Evolutionary conservation across 768 basidiomycete species (phyloP).

Genomic region (Leccinellum albellum): DNA sequence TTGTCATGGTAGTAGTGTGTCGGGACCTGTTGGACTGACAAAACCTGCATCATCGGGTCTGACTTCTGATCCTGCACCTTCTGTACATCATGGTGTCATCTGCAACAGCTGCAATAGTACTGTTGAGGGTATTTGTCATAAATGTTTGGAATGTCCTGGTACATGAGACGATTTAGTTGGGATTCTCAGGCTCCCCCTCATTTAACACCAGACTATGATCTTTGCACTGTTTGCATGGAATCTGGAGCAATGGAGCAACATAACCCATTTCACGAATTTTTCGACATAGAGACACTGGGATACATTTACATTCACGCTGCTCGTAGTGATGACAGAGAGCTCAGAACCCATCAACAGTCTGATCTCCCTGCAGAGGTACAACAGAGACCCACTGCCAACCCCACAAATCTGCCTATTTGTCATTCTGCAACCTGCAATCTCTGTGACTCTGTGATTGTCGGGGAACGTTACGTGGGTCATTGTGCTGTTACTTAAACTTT

Average conservation of each 20-base stretch:
- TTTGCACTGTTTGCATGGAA: conserved; percentile 58
- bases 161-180: conserved; percentile 14
- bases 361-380: background rate
- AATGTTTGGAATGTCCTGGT: conserved; percentile 78
- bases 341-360: conserved; percentile 6
- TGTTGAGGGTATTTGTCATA: conserved; percentile 68
- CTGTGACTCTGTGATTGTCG: conserved; percentile 68
- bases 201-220: conserved; percentile 56
- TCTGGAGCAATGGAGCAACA: conserved; percentile 49
- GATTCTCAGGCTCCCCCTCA: conserved; percentile 1
- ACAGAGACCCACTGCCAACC: background rate
- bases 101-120: conserved; percentile 63
- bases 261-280: conserved; percentile 66
- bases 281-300: conserved; percentile 63
- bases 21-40: too few relatives aligned
- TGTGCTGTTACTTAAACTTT: background rate
- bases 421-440: conserved; percentile 75
- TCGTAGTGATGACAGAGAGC: conserved; percentile 31
- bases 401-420: conserved; percentile 25
- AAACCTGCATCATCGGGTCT: background rate
- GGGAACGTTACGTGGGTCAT: conserved; percentile 65
- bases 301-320: conserved; percentile 64
- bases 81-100: conserved; percentile 50
- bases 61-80: background rate
- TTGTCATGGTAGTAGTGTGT: too few relatives aligned